Conservation (phyloP, 257 asterid genomes). For the Osmanthus fragrans region DNA sequence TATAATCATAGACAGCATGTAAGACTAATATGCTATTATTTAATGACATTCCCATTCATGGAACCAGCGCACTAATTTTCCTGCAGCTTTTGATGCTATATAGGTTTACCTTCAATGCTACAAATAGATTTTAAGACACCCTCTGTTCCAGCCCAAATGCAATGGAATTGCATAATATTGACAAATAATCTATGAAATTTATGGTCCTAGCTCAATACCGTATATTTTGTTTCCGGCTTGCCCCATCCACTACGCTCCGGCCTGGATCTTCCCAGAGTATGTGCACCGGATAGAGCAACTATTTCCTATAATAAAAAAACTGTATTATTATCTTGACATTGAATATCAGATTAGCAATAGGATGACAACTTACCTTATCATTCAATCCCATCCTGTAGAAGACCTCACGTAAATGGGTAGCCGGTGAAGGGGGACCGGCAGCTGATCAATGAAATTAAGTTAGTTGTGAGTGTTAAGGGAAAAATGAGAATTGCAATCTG, state of each 20-base stretch:
- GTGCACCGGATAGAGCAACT: constrained; percentile 98
- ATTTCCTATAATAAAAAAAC: constrained; percentile 67
- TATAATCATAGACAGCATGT: no score
- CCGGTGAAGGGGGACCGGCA: constrained; percentile 99
- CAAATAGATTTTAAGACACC: neutral
- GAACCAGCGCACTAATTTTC: neutral
- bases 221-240: constrained; percentile 88
- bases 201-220: constrained; percentile 45
- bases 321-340: constrained; percentile 11
- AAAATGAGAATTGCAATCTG: constrained; percentile 12
- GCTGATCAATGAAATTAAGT: constrained; percentile 43
- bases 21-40: no score
- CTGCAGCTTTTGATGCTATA: neutral
- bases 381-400: constrained; percentile 90
- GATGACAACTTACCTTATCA: constrained; percentile 63
- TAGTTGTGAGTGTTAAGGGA: constrained; percentile 13
- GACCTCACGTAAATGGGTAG: constrained; percentile 90
- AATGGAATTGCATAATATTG: constrained; percentile 17
- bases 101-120: neutral
- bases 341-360: constrained; percentile 12
- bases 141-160: neutral
- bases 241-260: constrained; percentile 99
- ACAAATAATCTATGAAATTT: constrained; percentile 7
- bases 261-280: constrained; percentile 93
- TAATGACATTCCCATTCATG: neutral